A percentile compares a stretch with the other conserved stretches of the same genome.
Conservation (phyloP, 73 alveolate species). For the Effrenium voratum region DNA sequence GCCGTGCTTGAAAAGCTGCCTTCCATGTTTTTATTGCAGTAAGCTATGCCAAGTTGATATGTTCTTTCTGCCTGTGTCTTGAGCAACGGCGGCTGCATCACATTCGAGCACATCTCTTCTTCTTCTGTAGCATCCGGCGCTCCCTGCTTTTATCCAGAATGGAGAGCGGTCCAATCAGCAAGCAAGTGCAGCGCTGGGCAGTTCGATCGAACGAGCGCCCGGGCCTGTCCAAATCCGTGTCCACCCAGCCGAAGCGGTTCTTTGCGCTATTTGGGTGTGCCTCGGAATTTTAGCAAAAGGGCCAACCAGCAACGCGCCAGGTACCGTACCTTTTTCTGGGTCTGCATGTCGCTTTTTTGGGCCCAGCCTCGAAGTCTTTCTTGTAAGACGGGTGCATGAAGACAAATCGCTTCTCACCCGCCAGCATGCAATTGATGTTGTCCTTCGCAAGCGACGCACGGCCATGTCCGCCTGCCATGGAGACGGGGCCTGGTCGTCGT, state of each 20-base stretch:
- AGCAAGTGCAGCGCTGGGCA: no score
- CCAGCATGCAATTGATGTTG: constrained; percentile 93
- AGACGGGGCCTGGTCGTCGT: constrained; percentile 61
- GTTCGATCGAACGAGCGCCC: no score
- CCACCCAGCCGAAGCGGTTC: constrained; percentile 93
- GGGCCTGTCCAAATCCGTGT: constrained; percentile 90
- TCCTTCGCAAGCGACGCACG: constrained; percentile 10
- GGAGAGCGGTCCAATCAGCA: no score
- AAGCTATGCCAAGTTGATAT: no score
- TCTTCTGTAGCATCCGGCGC: no score
- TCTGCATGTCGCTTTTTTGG: neutral
- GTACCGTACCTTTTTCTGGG: neutral
- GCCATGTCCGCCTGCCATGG: neutral
- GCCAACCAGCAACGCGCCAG: neutral
- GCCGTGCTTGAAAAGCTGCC: no score
- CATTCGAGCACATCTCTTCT: no score
- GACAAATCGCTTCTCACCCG: constrained; percentile 83
- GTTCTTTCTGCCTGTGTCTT: no score
- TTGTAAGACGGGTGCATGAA: constrained; percentile 94
- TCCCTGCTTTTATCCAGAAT: no score
- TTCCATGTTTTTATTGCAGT: no score
- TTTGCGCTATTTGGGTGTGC: constrained; percentile 77
- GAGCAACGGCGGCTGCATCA: no score
- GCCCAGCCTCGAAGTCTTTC: constrained; percentile 45
- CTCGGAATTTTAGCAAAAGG: neutral